Base-by-base conservation (phyloP, 1,284 basidiomycete species). In the Sutorius eximius region DNA sequence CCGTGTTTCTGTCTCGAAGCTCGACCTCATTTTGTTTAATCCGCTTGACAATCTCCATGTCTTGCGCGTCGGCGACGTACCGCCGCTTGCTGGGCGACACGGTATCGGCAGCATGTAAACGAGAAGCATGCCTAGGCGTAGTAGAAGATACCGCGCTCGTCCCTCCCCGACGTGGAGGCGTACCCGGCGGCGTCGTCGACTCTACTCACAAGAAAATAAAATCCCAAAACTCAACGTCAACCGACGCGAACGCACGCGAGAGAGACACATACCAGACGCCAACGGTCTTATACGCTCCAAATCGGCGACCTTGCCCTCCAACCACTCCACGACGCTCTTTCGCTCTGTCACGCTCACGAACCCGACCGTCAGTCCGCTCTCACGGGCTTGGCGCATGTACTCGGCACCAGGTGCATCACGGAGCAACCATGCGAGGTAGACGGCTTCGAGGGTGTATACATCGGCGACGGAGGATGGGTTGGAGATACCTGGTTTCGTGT, bases 341-440 rank as follows among this genome's bases (percentile, higher is more conserved):
- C 93, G 77, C 72, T 95, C 93, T 2, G 91, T 92, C 40, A 93
- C 85, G 63, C 89, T 87, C 42, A 96, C 91, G 67, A 93, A 91
- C 0, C 87, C 86, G 30, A 83, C 79, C 2, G 80, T 77, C 30
- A 93, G 73, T 2, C 89, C 89, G 51, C 79, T 81, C 63, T 90
- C 86, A 57, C 91, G 79, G 4, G 86, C 86, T 63, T 90, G 86
- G 70, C 87, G 87, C 81, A 95, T 86, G 72, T 96, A 97, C 62
- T 95, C 92, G 24, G 87, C 89, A 34, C 86, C 83, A 1, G 83
- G 77, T 1, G 82, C 82, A 66, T 91, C 89, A 46, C 83, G 78
- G 38, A 89, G 78, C 1, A 85, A 74, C 87, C 87, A 96, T 37
- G 88, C 87, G 15, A 95, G 77, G 64, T 91, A 88, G 6, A 96